A percentile compares a stretch with the other conserved stretches of the same genome.
Conservation (phyloP, 2,329 filamentous ascomycete genomes). For the Coniochaeta hoffmannii region DNA sequence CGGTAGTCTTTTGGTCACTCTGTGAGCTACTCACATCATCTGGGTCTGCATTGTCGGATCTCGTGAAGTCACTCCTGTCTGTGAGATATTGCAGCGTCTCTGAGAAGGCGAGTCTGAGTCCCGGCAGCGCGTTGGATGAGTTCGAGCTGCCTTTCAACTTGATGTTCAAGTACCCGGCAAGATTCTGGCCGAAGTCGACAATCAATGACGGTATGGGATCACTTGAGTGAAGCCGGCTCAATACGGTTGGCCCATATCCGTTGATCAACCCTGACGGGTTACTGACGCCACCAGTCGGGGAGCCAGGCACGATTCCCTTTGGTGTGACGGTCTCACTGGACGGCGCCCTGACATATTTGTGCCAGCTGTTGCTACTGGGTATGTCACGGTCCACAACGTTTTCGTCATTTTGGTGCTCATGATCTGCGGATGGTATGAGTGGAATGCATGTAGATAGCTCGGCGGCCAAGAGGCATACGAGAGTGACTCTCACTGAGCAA, state of each 20-base stretch:
- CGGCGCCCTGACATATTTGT: constrained; percentile 10
- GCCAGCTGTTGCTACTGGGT: constrained; percentile 4
- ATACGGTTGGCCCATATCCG: constrained; percentile 20
- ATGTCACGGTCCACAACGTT: neutral
- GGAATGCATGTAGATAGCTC: neutral
- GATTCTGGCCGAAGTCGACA: constrained; percentile 42
- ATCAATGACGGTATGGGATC: constrained; percentile 28
- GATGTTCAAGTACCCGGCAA: constrained; percentile 35
- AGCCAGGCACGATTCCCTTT: constrained; percentile 2
- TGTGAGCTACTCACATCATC: constrained; percentile 11
- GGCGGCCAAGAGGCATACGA: neutral
- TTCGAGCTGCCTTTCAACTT: constrained; percentile 29
- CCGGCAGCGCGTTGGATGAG: constrained; percentile 20
- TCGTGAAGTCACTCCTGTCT: constrained; percentile 38
- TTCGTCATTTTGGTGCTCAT: neutral
- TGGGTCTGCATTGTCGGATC: constrained; percentile 33
- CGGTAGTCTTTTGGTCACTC: neutral
- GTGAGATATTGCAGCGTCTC: constrained; percentile 37
- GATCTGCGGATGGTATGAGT: neutral
- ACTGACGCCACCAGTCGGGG: constrained; percentile 26
- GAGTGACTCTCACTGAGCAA: neutral
- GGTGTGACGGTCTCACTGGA: constrained; percentile 6
- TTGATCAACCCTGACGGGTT: constrained; percentile 27
- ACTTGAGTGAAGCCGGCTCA: constrained; percentile 16
- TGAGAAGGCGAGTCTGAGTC: constrained; percentile 39